Conservation (phyloP, 2,329 filamentous ascomycete species). For the Trichoderma sp. region DNA sequence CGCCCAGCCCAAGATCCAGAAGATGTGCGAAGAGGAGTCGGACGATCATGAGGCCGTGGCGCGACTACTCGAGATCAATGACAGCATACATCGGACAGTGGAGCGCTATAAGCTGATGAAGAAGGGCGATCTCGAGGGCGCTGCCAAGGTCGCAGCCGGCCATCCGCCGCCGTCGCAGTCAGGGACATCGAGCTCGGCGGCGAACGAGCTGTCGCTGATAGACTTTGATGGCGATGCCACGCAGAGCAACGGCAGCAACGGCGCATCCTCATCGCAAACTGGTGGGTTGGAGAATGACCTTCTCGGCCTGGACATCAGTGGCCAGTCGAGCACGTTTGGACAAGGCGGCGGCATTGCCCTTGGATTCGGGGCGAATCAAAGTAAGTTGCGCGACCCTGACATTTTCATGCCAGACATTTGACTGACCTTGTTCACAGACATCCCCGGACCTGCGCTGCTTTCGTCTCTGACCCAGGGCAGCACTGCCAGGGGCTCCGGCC, state of each 20-base stretch:
- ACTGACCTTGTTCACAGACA: slow-evolving; percentile 41
- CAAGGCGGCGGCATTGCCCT: slow-evolving; percentile 82
- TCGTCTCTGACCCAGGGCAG: slow-evolving; percentile 65
- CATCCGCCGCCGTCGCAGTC: slow-evolving; percentile 58
- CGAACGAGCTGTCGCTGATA: slow-evolving; percentile 84
- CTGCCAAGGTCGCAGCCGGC: slow-evolving; percentile 80
- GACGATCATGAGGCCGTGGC: slow-evolving; percentile 95
- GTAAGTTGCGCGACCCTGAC: slow-evolving; percentile 46
- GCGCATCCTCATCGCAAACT: slow-evolving; percentile 50
- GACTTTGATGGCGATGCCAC: slow-evolving; percentile 75
- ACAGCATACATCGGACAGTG: slow-evolving; percentile 96
- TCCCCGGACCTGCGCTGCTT: slow-evolving; percentile 65
- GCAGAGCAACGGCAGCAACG: slow-evolving; percentile 54
- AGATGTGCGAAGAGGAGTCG: slow-evolving; percentile 98
- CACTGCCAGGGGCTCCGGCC: slow-evolving; percentile 53
- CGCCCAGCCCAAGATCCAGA: slow-evolving; percentile 97
- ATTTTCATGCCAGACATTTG: not conserved
- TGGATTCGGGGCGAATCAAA: slow-evolving; percentile 71
- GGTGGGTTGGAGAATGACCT: slow-evolving; percentile 86
- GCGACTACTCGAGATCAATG: slow-evolving; percentile 95
- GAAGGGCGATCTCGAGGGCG: slow-evolving; percentile 85
- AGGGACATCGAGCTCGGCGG: slow-evolving; percentile 56
- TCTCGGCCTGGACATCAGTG: slow-evolving; percentile 80
- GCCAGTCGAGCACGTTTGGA: slow-evolving; percentile 62
- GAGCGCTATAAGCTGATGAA: slow-evolving; percentile 95